A percentile compares a stretch with the other conserved stretches of the same genome.
Evolutionary conservation across 768 basidiomycete species (phyloP).

Genomic region (Agrocybe pediades): DNA sequence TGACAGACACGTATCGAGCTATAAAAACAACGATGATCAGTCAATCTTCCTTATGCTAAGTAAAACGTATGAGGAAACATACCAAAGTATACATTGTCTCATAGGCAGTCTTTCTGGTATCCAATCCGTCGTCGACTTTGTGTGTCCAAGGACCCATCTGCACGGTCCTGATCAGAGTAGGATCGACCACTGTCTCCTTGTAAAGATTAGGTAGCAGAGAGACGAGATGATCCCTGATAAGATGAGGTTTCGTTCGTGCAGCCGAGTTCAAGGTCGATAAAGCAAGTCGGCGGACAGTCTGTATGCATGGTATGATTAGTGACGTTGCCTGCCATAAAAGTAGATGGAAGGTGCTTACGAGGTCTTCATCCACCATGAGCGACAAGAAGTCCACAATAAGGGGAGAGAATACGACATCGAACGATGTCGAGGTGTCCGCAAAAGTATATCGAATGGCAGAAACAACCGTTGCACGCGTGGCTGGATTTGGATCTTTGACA

Average conservation of each 20-base stretch:
- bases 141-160: slow-evolving; percentile 98
- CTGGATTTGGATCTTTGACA: slow-evolving; percentile 65
- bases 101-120: slow-evolving; percentile 95
- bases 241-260: slow-evolving; percentile 90
- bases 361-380: slow-evolving; percentile 84
- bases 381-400: slow-evolving; percentile 90
- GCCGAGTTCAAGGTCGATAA: slow-evolving; percentile 92
- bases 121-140: slow-evolving; percentile 95
- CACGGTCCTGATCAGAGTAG: slow-evolving; percentile 81
- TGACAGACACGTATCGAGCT: slow-evolving; percentile 90
- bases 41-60: not conserved
- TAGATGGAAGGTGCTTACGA: slow-evolving; percentile 50
- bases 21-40: slow-evolving; percentile 1
- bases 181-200: slow-evolving; percentile 79
- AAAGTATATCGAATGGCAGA: slow-evolving; percentile 95
- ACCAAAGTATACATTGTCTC: slow-evolving; percentile 97
- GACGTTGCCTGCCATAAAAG: not conserved
- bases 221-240: slow-evolving; percentile 83
- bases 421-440: slow-evolving; percentile 79
- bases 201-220: slow-evolving; percentile 82
- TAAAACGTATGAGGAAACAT: slow-evolving; percentile 23
- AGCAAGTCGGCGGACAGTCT: slow-evolving; percentile 91
- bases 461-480: slow-evolving; percentile 84
- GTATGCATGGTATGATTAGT: slow-evolving; percentile 1
- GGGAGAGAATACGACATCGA: slow-evolving; percentile 89